Evolutionary conservation across 2,329 filamentous ascomycete genomes (phyloP).

Genomic region (Colletotrichum agaves): DNA sequence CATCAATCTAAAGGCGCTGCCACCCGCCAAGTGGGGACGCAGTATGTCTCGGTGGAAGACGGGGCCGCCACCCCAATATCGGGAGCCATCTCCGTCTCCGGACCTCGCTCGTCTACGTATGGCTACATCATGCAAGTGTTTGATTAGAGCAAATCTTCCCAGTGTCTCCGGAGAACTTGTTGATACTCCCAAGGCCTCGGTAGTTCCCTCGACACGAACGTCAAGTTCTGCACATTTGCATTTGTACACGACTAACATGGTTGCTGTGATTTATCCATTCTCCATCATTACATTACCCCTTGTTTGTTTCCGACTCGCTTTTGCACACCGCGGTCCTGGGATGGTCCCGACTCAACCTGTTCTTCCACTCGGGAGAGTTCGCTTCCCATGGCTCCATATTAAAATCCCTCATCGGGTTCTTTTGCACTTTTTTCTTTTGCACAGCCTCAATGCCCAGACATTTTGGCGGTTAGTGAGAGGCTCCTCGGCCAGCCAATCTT

Average conservation of each 20-base stretch:
- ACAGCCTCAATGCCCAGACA: conserved; percentile 37
- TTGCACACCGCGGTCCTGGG: conserved; percentile 15
- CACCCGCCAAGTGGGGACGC: conserved; percentile 21
- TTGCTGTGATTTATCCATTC: conserved; percentile 27
- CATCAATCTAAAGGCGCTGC: conserved; percentile 13
- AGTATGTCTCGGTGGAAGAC: conserved; percentile 20
- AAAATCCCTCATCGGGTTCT: conserved; percentile 34
- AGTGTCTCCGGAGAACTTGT: neutral
- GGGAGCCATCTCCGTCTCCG: conserved; percentile 23
- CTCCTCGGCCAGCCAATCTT: conserved; percentile 26
- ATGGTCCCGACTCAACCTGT: conserved; percentile 28
- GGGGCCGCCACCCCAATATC: conserved; percentile 26
- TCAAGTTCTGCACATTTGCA: conserved; percentile 22
- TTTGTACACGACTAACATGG: neutral
- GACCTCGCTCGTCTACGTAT: conserved; percentile 4
- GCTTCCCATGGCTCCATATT: conserved; percentile 33
- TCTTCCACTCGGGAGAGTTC: conserved; percentile 22
- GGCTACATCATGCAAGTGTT: too few species aligned
- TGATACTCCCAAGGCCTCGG: conserved; percentile 24
- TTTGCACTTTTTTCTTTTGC: conserved; percentile 34
- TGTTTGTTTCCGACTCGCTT: conserved; percentile 22
- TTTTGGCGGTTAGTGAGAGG: conserved; percentile 30
- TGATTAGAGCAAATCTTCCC: neutral
- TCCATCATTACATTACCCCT: neutral
- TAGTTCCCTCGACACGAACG: conserved; percentile 21